These are phyloP conservation scores for Domatiomyces catenatus DNA, from an alignment of 2,329 filamentous ascomycete genomes.

Conservation along the genomic window DNA sequence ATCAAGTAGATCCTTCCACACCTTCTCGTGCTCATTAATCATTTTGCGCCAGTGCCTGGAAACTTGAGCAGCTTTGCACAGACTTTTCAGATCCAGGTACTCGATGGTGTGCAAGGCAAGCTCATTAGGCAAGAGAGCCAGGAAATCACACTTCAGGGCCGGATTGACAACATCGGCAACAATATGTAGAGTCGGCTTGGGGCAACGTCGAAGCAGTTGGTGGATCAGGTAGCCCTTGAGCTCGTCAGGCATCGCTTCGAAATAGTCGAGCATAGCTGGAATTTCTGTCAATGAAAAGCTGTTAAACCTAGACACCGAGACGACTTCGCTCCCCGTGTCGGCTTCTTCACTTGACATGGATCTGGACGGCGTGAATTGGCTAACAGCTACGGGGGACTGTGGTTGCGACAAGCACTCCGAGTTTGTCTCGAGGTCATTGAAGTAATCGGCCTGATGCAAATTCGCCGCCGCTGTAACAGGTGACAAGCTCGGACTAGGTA, in stretches of 20 bases:
- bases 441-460: conserved; percentile 29
- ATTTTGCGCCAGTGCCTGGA: conserved; percentile 88
- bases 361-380: conserved; percentile 1
- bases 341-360: background rate
- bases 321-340: conserved; percentile 2
- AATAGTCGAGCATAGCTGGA: conserved; percentile 72
- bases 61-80: conserved; percentile 81
- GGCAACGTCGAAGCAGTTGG: conserved; percentile 75
- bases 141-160: conserved; percentile 83
- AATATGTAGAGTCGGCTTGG: conserved; percentile 74
- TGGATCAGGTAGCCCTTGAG: conserved; percentile 97
- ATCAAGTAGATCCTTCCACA: conserved; percentile 88
- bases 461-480: conserved; percentile 69
- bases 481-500: conserved; percentile 88
- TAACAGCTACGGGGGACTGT: conserved; percentile 7
- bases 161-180: conserved; percentile 86
- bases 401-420: conserved; percentile 25
- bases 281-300: conserved; percentile 52
- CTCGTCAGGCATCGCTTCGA: conserved; percentile 77
- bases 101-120: conserved; percentile 75
- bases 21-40: conserved; percentile 81
- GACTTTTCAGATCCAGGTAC: conserved; percentile 69
- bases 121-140: conserved; percentile 69
- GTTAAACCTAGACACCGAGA: conserved; percentile 8
- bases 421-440: conserved; percentile 30